These are phyloP conservation scores for Crithidia expoeki DNA, from an alignment of 208 protist species.

Conservation along the genomic window DNA sequence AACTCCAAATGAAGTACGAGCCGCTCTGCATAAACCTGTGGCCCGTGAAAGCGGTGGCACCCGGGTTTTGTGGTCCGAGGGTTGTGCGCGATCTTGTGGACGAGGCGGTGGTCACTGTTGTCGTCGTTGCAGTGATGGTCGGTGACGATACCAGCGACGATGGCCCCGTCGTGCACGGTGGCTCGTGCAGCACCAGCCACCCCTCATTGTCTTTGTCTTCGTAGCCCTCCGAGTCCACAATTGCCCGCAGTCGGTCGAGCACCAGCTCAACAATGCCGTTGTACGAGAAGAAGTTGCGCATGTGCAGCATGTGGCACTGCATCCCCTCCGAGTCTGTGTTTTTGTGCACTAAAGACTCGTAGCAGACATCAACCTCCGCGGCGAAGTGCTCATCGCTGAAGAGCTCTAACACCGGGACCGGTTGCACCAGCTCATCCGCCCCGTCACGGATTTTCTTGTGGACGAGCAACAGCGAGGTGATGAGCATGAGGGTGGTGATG, in stretches of 20 bases:
- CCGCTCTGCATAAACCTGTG: slow-evolving; percentile 33
- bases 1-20: slow-evolving; percentile 61
- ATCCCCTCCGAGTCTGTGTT: slow-evolving; percentile 28
- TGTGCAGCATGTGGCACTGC: slow-evolving; percentile 18
- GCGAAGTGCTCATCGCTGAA: slow-evolving; percentile 1
- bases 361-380: slow-evolving; percentile 9
- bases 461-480: background rate
- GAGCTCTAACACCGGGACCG: slow-evolving; percentile 12
- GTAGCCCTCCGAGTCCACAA: slow-evolving; percentile 19
- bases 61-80: background rate
- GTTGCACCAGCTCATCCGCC: background rate
- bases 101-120: background rate
- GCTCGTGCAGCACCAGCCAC: slow-evolving; percentile 35
- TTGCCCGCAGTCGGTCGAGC: slow-evolving; percentile 20
- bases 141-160: background rate
- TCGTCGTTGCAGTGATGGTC: background rate
- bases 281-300: slow-evolving; percentile 23
- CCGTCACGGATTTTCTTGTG: slow-evolving; percentile 5
- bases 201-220: slow-evolving; percentile 41
- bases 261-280: slow-evolving; percentile 26
- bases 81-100: background rate
- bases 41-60: slow-evolving; percentile 2
- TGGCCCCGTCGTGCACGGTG: background rate
- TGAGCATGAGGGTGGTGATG: slow-evolving; percentile 7
- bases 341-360: slow-evolving; percentile 9